These are phyloP conservation scores for Metschnikowia kofuensis DNA, from an alignment of 805 yeast species.

Conservation along the genomic window DNA sequence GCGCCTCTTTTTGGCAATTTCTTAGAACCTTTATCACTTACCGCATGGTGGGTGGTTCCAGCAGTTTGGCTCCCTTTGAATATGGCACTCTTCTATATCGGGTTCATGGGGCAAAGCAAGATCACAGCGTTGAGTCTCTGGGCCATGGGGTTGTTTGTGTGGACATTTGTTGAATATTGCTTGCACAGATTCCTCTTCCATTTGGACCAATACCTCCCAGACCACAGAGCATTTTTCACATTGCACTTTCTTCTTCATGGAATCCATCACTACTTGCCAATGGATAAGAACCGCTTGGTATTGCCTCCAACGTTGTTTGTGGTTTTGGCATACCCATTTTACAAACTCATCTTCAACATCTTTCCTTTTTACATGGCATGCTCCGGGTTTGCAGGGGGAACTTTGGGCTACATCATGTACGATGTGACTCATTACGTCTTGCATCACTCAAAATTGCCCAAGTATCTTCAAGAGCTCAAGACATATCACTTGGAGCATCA, in stretches of 20 bases:
- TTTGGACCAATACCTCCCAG: constrained; percentile 82
- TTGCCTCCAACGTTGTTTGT: constrained; percentile 92
- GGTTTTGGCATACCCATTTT: constrained; percentile 74
- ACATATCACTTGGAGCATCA: constrained; percentile 96
- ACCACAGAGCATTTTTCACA: constrained; percentile 68
- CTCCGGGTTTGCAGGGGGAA: constrained; percentile 93
- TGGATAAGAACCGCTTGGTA: constrained; percentile 90
- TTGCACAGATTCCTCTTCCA: constrained; percentile 93
- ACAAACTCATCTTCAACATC: constrained; percentile 67
- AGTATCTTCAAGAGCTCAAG: constrained; percentile 72
- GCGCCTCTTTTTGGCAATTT: constrained; percentile 95
- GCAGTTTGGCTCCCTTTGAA: constrained; percentile 83
- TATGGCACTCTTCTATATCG: constrained; percentile 56
- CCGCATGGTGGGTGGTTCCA: constrained; percentile 96
- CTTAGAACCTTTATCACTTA: constrained; percentile 83
- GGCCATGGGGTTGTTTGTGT: constrained; percentile 77
- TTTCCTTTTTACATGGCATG: constrained; percentile 85
- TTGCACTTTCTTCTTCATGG: constrained; percentile 92
- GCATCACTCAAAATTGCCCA: constrained; percentile 85
- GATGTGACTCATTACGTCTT: constrained; percentile 92
- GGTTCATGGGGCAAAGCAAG: constrained; percentile 48
- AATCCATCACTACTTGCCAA: constrained; percentile 94
- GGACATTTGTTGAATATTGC: constrained; percentile 90
- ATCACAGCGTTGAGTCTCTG: constrained; percentile 55
- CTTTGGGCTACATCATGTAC: constrained; percentile 87